These are phyloP conservation scores for Scutellaria baicalensis DNA, from an alignment of 257 asterid genomes.

Conservation along the genomic window DNA sequence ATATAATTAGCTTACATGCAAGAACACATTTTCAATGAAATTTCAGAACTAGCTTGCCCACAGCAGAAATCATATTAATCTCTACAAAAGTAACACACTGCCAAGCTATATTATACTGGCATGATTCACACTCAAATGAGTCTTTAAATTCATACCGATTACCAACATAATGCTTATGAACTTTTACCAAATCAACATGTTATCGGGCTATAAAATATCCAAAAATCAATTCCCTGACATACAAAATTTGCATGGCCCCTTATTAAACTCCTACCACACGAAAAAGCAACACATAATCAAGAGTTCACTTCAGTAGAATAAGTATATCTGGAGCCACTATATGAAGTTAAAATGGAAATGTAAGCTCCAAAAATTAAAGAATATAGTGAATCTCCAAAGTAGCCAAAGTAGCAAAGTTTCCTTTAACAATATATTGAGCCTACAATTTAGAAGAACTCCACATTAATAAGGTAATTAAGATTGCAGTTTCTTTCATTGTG, in stretches of 20 bases:
- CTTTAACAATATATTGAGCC: background rate
- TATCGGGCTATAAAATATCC: background rate
- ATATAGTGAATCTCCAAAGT: background rate
- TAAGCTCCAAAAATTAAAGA: background rate
- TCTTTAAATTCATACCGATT: background rate
- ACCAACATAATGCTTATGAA: background rate
- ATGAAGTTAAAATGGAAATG: background rate
- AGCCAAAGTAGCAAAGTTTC: background rate
- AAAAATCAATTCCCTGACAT: background rate
- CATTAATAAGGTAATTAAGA: background rate
- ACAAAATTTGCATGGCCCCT: background rate
- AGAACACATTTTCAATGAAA: background rate
- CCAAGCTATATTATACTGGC: background rate
- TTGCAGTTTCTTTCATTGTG: constrained; percentile 1
- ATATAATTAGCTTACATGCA: background rate
- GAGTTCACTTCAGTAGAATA: background rate
- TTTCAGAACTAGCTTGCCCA: background rate
- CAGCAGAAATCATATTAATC: background rate
- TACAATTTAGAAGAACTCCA: constrained; percentile 1
- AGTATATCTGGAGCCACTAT: background rate
- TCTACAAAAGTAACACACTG: background rate
- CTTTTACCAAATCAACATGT: background rate
- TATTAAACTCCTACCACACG: background rate
- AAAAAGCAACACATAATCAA: background rate
- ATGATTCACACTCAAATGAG: background rate